phyloP scores from a whole-genome alignment of 2,329 filamentous ascomycete species.

The Aspergillus intermedius region DNA sequence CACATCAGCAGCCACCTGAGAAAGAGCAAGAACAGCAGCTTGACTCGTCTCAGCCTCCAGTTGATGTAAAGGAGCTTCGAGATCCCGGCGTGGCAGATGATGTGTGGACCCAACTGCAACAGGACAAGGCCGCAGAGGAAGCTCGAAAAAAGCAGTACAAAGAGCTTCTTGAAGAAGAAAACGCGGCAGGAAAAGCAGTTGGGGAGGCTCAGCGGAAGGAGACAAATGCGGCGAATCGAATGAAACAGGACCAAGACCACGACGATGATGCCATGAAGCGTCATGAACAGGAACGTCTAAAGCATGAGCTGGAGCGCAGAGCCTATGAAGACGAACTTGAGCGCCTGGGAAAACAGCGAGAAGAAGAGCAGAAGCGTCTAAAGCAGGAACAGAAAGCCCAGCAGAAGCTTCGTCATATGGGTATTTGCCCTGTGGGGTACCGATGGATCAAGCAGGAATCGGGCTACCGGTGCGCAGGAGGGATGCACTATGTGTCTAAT shows the following conservation, averaged over 20 bases:
- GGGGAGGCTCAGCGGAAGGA: not conserved
- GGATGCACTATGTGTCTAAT: conserved; percentile 50
- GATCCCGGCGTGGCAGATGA: conserved; percentile 20
- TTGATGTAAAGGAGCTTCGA: conserved; percentile 1
- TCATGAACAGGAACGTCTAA: conserved; percentile 24
- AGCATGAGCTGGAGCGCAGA: conserved; percentile 17
- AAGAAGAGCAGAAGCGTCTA: conserved; percentile 25
- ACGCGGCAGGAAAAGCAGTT: not conserved
- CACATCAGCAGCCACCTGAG: not conserved
- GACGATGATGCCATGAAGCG: conserved; percentile 16
- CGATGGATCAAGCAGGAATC: conserved; percentile 54
- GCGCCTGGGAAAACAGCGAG: conserved; percentile 35
- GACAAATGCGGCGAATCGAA: not conserved
- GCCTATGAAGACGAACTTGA: conserved; percentile 31
- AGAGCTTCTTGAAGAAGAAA: not conserved
- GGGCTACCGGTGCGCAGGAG: conserved; percentile 60
- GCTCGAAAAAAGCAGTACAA: conserved; percentile 1
- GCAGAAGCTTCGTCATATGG: conserved; percentile 47
- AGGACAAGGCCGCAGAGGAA: conserved; percentile 6
- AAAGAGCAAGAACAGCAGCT: too few species aligned
- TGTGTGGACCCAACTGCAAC: conserved; percentile 17
- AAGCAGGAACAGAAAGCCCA: conserved; percentile 36
- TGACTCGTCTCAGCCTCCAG: too few species aligned
- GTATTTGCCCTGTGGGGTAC: conserved; percentile 52
- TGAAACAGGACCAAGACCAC: conserved; percentile 2